A percentile compares a stretch with the other conserved stretches of the same genome.
Conservation (phyloP, 2,329 filamentous ascomycete species). For the Neodidymelliopsis sp. region DNA sequence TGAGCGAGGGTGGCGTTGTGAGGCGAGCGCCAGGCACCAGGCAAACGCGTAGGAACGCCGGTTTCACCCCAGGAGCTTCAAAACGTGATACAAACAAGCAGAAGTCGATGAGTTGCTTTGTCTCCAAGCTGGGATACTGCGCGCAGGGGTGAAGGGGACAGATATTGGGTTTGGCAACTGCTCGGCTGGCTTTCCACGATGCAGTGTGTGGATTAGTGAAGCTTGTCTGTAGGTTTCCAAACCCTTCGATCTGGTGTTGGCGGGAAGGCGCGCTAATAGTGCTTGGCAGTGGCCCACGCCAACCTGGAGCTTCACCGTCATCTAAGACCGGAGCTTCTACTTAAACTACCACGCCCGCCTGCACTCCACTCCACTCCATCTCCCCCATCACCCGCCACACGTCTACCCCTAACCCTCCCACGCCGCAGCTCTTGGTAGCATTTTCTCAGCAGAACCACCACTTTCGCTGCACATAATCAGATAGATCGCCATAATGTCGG, state of each 20-base stretch:
- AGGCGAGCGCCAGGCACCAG: slow-evolving; percentile 36
- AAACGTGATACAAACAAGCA: slow-evolving; percentile 18
- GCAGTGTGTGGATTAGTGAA: slow-evolving; percentile 19
- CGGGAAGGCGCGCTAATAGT: slow-evolving; percentile 27
- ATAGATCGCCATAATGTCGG: slow-evolving; percentile 54
- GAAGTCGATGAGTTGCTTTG: slow-evolving; percentile 4
- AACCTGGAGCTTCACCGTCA: slow-evolving; percentile 42
- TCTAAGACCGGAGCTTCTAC: slow-evolving; percentile 40
- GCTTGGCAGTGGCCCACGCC: slow-evolving; percentile 26
- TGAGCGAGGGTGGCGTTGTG: slow-evolving; percentile 24
- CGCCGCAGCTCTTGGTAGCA: slow-evolving; percentile 26
- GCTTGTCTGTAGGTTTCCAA: slow-evolving; percentile 32
- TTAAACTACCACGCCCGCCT: slow-evolving; percentile 45
- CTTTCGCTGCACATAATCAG: slow-evolving; percentile 28
- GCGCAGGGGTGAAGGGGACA: slow-evolving; percentile 22
- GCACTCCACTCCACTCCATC: slow-evolving; percentile 35
- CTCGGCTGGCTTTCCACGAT: slow-evolving; percentile 17
- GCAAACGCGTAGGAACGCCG: slow-evolving; percentile 29
- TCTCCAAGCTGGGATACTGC: background rate
- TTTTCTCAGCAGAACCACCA: slow-evolving; percentile 16
- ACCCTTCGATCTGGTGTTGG: slow-evolving; percentile 41
- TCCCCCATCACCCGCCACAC: slow-evolving; percentile 33
- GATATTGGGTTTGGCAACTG: slow-evolving; percentile 22
- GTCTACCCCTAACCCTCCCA: slow-evolving; percentile 24
- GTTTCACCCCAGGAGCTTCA: slow-evolving; percentile 23